These are phyloP conservation scores for Colletotrichum agaves DNA, from an alignment of 2,329 filamentous ascomycete genomes.

Conservation along the genomic window DNA sequence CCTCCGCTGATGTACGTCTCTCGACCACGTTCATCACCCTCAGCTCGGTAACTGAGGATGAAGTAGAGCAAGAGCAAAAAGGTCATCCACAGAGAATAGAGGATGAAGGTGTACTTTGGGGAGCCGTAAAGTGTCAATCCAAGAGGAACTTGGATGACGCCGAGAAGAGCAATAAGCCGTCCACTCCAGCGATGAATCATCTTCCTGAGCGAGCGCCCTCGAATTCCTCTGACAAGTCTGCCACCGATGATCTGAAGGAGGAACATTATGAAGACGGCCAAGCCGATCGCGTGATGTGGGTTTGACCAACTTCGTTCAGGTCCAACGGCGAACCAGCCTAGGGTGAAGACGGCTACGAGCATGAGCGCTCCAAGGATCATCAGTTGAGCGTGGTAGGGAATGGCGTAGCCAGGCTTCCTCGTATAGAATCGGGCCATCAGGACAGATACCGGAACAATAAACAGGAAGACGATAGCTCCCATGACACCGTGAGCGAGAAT, in stretches of 20 bases:
- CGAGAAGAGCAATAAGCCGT: constrained; percentile 79
- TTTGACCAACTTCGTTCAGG: constrained; percentile 78
- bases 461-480: constrained; percentile 77
- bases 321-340: constrained; percentile 84
- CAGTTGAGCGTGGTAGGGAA: constrained; percentile 79
- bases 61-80: constrained; percentile 82
- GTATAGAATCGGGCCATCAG: constrained; percentile 79
- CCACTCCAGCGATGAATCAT: constrained; percentile 92
- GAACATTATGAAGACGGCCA: constrained; percentile 80
- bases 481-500: constrained; percentile 78
- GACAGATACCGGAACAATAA: constrained; percentile 78
- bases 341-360: constrained; percentile 76
- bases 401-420: constrained; percentile 67
- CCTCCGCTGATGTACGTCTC: constrained; percentile 68
- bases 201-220: constrained; percentile 60
- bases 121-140: constrained; percentile 94
- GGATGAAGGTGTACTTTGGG: constrained; percentile 83
- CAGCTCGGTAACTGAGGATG: constrained; percentile 76
- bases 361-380: constrained; percentile 76
- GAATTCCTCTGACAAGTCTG: constrained; percentile 67
- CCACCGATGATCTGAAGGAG: constrained; percentile 78
- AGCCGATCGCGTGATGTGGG: constrained; percentile 85
- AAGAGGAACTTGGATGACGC: constrained; percentile 86
- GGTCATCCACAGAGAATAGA: constrained; percentile 83
- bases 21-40: constrained; percentile 63